Base-by-base conservation (phyloP, 441 rosid species). In the Monsonia emarginata region DNA sequence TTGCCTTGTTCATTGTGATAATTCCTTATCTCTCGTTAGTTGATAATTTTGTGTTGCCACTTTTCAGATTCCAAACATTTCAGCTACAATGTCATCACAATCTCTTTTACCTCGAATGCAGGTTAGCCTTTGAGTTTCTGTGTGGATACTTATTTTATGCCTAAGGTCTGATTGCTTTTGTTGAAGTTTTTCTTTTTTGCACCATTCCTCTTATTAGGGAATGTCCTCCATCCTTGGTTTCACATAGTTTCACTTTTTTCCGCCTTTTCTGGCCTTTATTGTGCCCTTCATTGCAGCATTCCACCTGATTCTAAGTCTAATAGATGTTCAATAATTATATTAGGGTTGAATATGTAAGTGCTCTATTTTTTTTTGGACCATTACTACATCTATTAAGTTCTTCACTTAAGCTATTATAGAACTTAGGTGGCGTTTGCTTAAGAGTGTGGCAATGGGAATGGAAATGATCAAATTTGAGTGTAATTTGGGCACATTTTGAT, bases 61-160 rank as follows among this genome's bases (percentile, higher is more conserved):
- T 52, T 52, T 72, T 58, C 80, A 94, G 99, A 84, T 89, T 69
- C 94, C 96, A 65, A 94, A 91, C 78, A 86, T 94, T 74, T 84
- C 95, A 6, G 84, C 84, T 52, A 74, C 89, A 57, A 85, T 90
- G 86, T 69, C 89, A 69, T 86, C 99, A 10, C 95, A 88, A 68
- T 74, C 92, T 64, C 81, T 75, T 67, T 72, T 73, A 69, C 84
- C 96, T 62, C 77, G 95, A 68, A 79, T 85, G 91, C 99, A 89
- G 91, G 97, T 91, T 69, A 75, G 75, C 56, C 66, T 60, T 48
- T 31, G 11, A 27, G 4, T 25, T 58, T 25, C 8, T 11, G 10
- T n/a, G 22, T 30, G 25, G 34, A 18, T 63, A 31, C 28, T 62
- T 64, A 30, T 36, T 68, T 46, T 16, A 34, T 4, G 24, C 16